Conservation (phyloP, 139 green algal genomes). For the Chlamydomonas sp. region DNA sequence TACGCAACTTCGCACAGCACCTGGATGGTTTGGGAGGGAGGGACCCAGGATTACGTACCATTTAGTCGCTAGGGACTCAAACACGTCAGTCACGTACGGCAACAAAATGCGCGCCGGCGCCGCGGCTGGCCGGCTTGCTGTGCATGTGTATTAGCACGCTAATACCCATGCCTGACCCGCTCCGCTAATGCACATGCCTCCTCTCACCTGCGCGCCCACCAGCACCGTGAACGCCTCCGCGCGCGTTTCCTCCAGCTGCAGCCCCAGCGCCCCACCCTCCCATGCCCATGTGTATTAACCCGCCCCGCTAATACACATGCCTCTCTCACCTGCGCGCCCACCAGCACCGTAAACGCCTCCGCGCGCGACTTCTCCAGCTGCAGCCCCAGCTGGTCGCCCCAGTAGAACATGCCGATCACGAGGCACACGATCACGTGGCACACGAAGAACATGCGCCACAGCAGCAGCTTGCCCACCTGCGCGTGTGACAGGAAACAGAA, state of each 20-base stretch:
- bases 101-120: no score
- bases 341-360: constrained; percentile 50
- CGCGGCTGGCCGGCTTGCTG: no score
- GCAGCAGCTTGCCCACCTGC: constrained; percentile 48
- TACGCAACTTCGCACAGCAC: not conserved
- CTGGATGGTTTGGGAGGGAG: not conserved
- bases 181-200: not conserved
- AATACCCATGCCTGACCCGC: no score
- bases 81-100: not conserved
- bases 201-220: not conserved
- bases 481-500: no score
- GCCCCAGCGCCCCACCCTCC: constrained; percentile 26
- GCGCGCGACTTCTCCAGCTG: constrained; percentile 16
- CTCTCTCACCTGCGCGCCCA: not conserved
- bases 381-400: not conserved
- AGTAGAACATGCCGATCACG: constrained; percentile 47
- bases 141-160: no score
- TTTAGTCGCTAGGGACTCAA: no score
- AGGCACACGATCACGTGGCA: constrained; percentile 39
- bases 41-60: no score
- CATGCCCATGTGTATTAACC: not conserved
- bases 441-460: constrained; percentile 57
- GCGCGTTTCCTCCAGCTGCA: constrained; percentile 1
- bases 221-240: constrained; percentile 51
- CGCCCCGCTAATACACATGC: not conserved